These are phyloP conservation scores for Phtheirospermum japonicum DNA, from an alignment of 257 asterid species.

Conservation along the genomic window DNA sequence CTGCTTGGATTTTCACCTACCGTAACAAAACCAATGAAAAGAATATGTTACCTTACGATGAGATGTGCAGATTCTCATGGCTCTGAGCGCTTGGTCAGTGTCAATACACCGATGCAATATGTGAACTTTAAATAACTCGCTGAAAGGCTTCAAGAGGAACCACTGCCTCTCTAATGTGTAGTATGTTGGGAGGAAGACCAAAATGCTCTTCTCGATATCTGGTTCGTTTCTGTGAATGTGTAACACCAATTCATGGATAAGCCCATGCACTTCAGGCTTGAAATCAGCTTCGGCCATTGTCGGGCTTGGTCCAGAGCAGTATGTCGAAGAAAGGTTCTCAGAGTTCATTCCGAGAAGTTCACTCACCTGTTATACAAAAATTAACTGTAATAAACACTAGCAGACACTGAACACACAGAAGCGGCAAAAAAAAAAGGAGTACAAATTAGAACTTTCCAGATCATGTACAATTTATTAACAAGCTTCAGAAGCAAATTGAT, in stretches of 20 bases:
- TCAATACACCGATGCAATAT: slow-evolving; percentile 86
- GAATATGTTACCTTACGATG: slow-evolving; percentile 70
- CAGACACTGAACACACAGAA: slow-evolving; percentile 14
- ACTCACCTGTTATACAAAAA: slow-evolving; percentile 46
- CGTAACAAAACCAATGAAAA: slow-evolving; percentile 18
- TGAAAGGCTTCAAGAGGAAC: slow-evolving; percentile 69
- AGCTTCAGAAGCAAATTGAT: neutral
- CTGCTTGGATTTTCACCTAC: slow-evolving; percentile 22
- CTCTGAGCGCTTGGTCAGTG: slow-evolving; percentile 78
- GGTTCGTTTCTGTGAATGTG: slow-evolving; percentile 81
- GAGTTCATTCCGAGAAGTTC: slow-evolving; percentile 61
- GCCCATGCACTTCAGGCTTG: slow-evolving; percentile 63
- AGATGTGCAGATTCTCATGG: slow-evolving; percentile 81
- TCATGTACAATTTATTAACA: neutral
- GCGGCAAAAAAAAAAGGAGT: slow-evolving; percentile 15
- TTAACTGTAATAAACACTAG: slow-evolving; percentile 3
- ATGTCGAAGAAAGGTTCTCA: slow-evolving; percentile 50
- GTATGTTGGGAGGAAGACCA: slow-evolving; percentile 93
- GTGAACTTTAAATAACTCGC: slow-evolving; percentile 70
- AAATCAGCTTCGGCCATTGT: slow-evolving; percentile 53
- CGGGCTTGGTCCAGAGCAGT: slow-evolving; percentile 83
- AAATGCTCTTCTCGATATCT: slow-evolving; percentile 94
- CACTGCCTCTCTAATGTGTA: slow-evolving; percentile 87
- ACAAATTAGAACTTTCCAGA: neutral
- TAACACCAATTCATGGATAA: slow-evolving; percentile 76